Evolutionary conservation across 2,329 filamentous ascomycete genomes (phyloP).

Genomic region (Didymellaceae sp.): DNA sequence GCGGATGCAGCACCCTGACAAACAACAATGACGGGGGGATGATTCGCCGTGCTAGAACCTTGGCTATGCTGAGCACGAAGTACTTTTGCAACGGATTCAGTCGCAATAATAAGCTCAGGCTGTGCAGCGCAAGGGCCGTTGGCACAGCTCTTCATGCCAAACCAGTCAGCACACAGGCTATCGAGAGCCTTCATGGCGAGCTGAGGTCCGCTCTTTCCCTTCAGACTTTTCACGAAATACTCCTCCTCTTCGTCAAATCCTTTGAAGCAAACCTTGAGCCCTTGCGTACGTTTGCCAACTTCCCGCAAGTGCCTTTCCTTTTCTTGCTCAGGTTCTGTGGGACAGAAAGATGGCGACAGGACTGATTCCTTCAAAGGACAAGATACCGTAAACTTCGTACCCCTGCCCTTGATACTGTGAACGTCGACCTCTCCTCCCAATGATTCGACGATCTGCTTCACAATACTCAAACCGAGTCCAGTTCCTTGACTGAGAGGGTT

Average conservation of each 20-base stretch:
- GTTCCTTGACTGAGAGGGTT: conserved; percentile 49
- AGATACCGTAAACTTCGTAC: conserved; percentile 47
- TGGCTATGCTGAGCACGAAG: conserved; percentile 38
- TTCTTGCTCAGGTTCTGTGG: conserved; percentile 29
- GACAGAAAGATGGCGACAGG: conserved; percentile 37
- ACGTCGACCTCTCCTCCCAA: conserved; percentile 48
- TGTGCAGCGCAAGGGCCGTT: conserved; percentile 16
- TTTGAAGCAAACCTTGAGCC: conserved; percentile 40
- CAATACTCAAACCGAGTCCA: conserved; percentile 49
- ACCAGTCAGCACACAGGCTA: conserved; percentile 45
- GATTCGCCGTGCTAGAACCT: conserved; percentile 22
- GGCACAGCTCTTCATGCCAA: conserved; percentile 39
- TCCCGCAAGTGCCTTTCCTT: conserved; percentile 32
- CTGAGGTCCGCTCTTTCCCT: conserved; percentile 41
- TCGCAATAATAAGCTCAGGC: conserved; percentile 42
- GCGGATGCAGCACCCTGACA: conserved; percentile 45
- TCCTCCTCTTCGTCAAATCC: conserved; percentile 45
- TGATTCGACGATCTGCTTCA: conserved; percentile 48
- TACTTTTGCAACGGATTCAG: conserved; percentile 39
- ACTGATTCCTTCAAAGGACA: conserved; percentile 42
- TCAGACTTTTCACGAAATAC: conserved; percentile 39
- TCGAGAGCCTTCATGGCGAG: conserved; percentile 43
- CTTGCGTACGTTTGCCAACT: conserved; percentile 37
- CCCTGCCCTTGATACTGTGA: conserved; percentile 42
- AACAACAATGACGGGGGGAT: conserved; percentile 42